Percentiles rank a stretch among this genome's conserved stretches.
Conservation (phyloP, 768 basidiomycete genomes). For the Agrocybe pediades region DNA sequence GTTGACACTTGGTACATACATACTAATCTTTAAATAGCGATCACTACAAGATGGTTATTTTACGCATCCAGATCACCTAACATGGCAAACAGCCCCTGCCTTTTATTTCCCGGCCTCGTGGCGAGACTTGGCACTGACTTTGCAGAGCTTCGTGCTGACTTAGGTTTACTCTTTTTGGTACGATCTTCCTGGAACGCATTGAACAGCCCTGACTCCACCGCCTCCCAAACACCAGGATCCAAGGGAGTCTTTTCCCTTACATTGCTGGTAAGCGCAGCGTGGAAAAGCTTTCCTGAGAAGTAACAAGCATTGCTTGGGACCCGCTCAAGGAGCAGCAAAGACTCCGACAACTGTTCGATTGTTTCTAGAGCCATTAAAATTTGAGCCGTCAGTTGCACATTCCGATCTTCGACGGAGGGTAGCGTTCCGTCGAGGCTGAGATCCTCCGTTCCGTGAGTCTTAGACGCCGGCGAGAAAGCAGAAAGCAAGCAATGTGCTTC, state of each 20-base stretch:
- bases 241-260: conserved; percentile 23
- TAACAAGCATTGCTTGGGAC: conserved; percentile 45
- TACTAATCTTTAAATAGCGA: not conserved
- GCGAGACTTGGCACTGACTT: conserved; percentile 3
- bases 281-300: conserved; percentile 65
- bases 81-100: conserved; percentile 40
- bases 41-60: not conserved
- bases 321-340: conserved; percentile 53
- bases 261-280: conserved; percentile 46
- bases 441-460: not conserved
- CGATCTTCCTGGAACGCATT: conserved; percentile 51
- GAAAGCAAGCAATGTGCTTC: conserved; percentile 66
- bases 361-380: conserved; percentile 57
- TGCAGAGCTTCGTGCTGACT: conserved; percentile 16
- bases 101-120: conserved; percentile 2
- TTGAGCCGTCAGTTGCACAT: conserved; percentile 72
- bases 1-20: too few relatives aligned
- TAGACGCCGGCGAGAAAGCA: conserved; percentile 38
- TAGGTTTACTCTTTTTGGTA: conserved; percentile 42
- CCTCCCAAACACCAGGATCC: conserved; percentile 44
- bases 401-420: conserved; percentile 54
- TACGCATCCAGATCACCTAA: conserved; percentile 37
- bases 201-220: conserved; percentile 46
- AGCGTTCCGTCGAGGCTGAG: conserved; percentile 13
- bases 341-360: conserved; percentile 61